A percentile compares a stretch with the other conserved stretches of the same genome.
These are phyloP conservation scores for Phytophthora chlamydospora DNA, from an alignment of 352 stramenopile genomes.

Conservation along the genomic window DNA sequence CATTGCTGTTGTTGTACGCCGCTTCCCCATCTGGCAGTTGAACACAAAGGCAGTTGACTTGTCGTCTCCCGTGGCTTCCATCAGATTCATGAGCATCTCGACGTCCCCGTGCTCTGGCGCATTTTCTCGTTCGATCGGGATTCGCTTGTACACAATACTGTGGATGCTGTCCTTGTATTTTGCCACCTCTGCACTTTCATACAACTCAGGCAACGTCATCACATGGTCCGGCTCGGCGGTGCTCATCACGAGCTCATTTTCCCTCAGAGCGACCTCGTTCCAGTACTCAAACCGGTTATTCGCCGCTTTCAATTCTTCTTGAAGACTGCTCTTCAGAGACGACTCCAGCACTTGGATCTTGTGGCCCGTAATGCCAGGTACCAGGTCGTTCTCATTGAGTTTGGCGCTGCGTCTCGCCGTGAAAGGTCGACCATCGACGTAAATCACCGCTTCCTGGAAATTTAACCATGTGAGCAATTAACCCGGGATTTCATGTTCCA, in stretches of 20 bases:
- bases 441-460: constrained; percentile 77
- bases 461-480: constrained; percentile 2
- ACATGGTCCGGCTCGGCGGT: constrained; percentile 54
- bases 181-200: constrained; percentile 47
- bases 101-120: constrained; percentile 78
- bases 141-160: constrained; percentile 67
- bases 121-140: constrained; percentile 85
- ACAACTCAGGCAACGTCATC: constrained; percentile 73
- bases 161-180: constrained; percentile 45
- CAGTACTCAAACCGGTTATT: constrained; percentile 81
- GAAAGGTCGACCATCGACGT: constrained; percentile 76
- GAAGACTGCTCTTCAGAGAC: constrained; percentile 80
- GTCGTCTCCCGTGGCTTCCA: constrained; percentile 41
- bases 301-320: constrained; percentile 59
- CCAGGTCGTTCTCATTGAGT: constrained; percentile 85
- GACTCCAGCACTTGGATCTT: constrained; percentile 83
- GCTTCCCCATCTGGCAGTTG: constrained; percentile 90
- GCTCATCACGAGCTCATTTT: constrained; percentile 64
- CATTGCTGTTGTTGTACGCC: constrained; percentile 80
- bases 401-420: constrained; percentile 76
- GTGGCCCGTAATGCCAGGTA: constrained; percentile 82
- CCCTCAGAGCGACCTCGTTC: constrained; percentile 66
- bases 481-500: not conserved
- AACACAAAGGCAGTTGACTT: constrained; percentile 80
- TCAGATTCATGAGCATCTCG: constrained; percentile 68